Evolutionary conservation across 1,139 yeast species (phyloP).

Genomic region (Sugiyamaella pinicola): DNA sequence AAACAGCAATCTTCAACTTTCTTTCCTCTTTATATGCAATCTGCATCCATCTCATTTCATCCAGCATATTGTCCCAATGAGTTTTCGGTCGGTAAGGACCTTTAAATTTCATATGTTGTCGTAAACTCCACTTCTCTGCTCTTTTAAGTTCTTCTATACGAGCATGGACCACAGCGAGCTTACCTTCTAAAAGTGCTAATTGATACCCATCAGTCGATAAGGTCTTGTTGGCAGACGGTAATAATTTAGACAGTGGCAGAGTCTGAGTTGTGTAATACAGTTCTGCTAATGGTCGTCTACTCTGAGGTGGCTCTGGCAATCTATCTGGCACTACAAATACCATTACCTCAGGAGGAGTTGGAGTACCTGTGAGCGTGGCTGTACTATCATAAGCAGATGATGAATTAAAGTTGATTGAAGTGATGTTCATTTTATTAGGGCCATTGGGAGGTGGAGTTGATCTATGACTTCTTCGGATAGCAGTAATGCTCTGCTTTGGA

Average conservation of each 20-base stretch:
- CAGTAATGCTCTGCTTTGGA: constrained; percentile 10
- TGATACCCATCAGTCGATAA: constrained; percentile 84
- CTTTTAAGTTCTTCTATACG: constrained; percentile 90
- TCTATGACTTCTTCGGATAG: constrained; percentile 5
- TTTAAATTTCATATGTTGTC: constrained; percentile 73
- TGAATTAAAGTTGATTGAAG: constrained; percentile 2
- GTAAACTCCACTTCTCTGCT: constrained; percentile 85
- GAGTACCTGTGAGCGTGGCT: not conserved
- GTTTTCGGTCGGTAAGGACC: constrained; percentile 65
- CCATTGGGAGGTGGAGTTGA: constrained; percentile 16
- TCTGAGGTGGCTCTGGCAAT: constrained; percentile 42
- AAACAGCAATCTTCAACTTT: constrained; percentile 69
- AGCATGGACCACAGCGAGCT: constrained; percentile 87
- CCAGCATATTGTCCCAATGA: constrained; percentile 75
- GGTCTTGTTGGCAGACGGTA: constrained; percentile 85
- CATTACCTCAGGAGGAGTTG: constrained; percentile 33
- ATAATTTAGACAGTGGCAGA: constrained; percentile 73
- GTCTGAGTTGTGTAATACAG: constrained; percentile 86
- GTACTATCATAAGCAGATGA: not conserved
- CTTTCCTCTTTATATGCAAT: constrained; percentile 72
- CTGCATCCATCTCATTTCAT: constrained; percentile 86
- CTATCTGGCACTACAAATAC: constrained; percentile 42
- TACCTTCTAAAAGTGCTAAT: constrained; percentile 86
- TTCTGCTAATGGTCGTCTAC: constrained; percentile 67
- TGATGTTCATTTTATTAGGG: constrained; percentile 6